A percentile compares a stretch with the other conserved stretches of the same genome.
These are phyloP conservation scores for Ophiosphaerella narmari DNA, from an alignment of 2,329 filamentous ascomycete species.

Conservation along the genomic window DNA sequence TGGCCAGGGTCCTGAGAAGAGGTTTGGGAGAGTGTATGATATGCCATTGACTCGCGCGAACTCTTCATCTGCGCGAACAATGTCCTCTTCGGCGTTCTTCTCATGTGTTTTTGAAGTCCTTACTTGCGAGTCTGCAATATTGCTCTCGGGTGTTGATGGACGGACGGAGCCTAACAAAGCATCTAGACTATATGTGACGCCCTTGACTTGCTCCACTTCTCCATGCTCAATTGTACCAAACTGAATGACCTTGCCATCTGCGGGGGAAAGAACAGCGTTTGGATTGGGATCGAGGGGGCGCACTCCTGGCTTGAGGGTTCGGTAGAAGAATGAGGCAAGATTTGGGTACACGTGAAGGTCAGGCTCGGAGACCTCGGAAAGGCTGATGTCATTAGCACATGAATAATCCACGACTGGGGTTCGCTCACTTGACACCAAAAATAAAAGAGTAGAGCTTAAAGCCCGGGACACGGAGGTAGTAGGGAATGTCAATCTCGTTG, in stretches of 20 bases:
- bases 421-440: constrained; percentile 76
- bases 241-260: constrained; percentile 89
- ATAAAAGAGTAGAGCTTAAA: constrained; percentile 90
- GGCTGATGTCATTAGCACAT: constrained; percentile 53
- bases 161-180: constrained; percentile 72
- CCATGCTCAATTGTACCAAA: constrained; percentile 91
- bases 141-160: constrained; percentile 51
- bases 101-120: constrained; percentile 32
- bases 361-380: constrained; percentile 83
- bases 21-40: constrained; percentile 85
- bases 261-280: constrained; percentile 81
- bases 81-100: constrained; percentile 58
- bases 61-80: constrained; percentile 82
- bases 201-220: constrained; percentile 98
- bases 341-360: constrained; percentile 92
- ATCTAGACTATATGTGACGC: constrained; percentile 96
- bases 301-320: constrained; percentile 84
- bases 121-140: constrained; percentile 25
- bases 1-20: constrained; percentile 72
- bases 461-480: constrained; percentile 83
- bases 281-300: constrained; percentile 82
- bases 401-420: constrained; percentile 21
- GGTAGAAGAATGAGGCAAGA: constrained; percentile 95
- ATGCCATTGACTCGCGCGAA: constrained; percentile 96
- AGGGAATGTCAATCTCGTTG: constrained; percentile 86